Conservation (phyloP, 2,329 filamentous ascomycete genomes). For the Pyrenophora seminiperda region DNA sequence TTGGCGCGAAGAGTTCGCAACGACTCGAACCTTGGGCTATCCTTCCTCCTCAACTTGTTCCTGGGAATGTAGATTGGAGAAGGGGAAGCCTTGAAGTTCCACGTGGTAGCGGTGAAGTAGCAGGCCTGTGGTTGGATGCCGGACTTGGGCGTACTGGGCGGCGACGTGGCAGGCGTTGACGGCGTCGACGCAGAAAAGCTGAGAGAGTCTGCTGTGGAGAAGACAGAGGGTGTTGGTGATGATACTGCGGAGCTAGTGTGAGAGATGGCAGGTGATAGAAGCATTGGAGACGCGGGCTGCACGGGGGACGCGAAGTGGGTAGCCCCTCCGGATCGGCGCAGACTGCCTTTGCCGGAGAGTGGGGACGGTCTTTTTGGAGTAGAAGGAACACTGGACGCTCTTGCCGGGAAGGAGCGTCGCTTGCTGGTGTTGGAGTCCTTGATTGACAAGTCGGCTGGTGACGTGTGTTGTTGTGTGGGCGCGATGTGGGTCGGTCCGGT, state of each 20-base stretch:
- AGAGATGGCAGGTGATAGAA: constrained; percentile 15
- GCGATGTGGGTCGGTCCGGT: constrained; percentile 16
- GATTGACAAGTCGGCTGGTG: constrained; percentile 3
- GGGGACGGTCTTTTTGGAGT: constrained; percentile 11
- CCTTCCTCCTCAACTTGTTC: constrained; percentile 25
- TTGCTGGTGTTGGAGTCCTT: constrained; percentile 1
- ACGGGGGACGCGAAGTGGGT: constrained; percentile 9
- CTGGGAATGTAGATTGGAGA: constrained; percentile 17
- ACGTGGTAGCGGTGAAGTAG: constrained; percentile 14
- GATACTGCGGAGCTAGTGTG: constrained; percentile 11
- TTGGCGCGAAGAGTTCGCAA: constrained; percentile 42
- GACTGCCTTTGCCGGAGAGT: constrained; percentile 10
- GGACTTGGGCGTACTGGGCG: constrained; percentile 19
- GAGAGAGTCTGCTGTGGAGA: constrained; percentile 15
- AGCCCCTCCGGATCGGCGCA: constrained; percentile 7
- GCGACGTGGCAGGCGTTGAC: constrained; percentile 24
- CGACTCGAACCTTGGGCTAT: constrained; percentile 34
- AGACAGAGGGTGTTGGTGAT: constrained; percentile 22
- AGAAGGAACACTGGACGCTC: background rate
- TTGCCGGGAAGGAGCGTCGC: constrained; percentile 2
- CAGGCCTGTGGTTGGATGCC: constrained; percentile 17
- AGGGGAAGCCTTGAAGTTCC: constrained; percentile 13
- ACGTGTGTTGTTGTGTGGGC: constrained; percentile 3
- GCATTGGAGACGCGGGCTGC: constrained; percentile 15
- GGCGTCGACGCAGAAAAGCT: constrained; percentile 19